phyloP scores from a whole-genome alignment of 768 basidiomycete species.

The Trametes meyenii region DNA sequence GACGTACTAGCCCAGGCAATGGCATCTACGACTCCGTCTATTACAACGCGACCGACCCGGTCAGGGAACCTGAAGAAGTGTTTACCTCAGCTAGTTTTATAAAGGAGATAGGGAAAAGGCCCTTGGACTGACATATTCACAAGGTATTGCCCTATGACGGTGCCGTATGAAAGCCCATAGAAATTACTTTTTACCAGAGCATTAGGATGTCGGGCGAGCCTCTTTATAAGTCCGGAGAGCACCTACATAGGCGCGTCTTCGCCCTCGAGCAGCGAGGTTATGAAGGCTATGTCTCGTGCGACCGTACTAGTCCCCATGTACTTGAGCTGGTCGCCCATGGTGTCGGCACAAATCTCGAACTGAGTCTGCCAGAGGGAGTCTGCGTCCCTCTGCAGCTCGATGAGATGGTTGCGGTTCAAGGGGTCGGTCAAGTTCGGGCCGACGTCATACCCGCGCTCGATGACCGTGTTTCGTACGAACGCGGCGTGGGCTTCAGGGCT shows the following conservation, averaged over 20 bases:
- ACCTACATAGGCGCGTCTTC: conserved; percentile 33
- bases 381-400: conserved; percentile 26
- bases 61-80: conserved; percentile 32
- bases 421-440: conserved; percentile 32
- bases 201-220: neutral
- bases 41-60: conserved; percentile 34
- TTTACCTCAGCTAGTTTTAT: neutral
- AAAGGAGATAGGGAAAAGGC: no score
- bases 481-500: conserved; percentile 26
- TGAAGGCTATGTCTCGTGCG: conserved; percentile 36
- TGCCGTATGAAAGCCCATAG: conserved; percentile 38
- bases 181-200: conserved; percentile 26
- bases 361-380: conserved; percentile 30
- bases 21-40: conserved; percentile 39
- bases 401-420: conserved; percentile 25
- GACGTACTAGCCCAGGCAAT: conserved; percentile 31
- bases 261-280: conserved; percentile 34
- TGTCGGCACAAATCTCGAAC: conserved; percentile 32
- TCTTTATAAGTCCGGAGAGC: conserved; percentile 1
- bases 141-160: conserved; percentile 36
- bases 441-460: conserved; percentile 31
- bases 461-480: conserved; percentile 33
- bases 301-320: conserved; percentile 38
- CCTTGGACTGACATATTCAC: conserved; percentile 34
- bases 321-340: conserved; percentile 33